Evolutionary conservation across 306 rosid species (phyloP), one percentile per base, ranked within the genome.

Genomic region (Quercus robur): DNA sequence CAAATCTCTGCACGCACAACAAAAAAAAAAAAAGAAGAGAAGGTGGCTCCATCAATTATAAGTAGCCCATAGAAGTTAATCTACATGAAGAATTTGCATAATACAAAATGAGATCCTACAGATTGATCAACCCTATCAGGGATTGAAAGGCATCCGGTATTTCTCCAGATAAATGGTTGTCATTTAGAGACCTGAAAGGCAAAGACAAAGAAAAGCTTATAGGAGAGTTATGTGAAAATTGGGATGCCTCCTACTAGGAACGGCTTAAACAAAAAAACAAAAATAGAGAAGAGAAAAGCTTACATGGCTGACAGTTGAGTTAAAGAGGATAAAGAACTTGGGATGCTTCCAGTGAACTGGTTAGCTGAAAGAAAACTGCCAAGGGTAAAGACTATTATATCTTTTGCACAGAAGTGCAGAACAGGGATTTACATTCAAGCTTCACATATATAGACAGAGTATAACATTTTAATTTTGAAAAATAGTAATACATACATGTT

Each of bases 351-450:
- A 18, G 81, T 82, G 77, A 94, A 85, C 79, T 88, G 89, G 79
- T 94, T 94, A 83, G 78, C 94, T 70, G 98, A 94, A 84, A 94
- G 98, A 88, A 94, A 94, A 75, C 98, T 94, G 94, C 64, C 74
- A 86, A 84, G 83, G 75, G 83, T 71, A 87, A 77, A 73, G 78
- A 74, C 75, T 77, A 83, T 77, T 78, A 86, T 75, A 74, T 75
- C 73, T 63, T 84, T 81, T 73, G 75, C 78, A 79, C 77, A 73
- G 82, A 68, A 72, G 61, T 25, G 55, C 80, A 63, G 70, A 85
- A 70, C 75, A 28, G 78, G 41, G 35, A 71, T 49, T 19, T 49
- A 46, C 63, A 71, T 14, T 44, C 13, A 4, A 18, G 25, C 28
- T 18, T 71, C 41, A 18, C 17, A 21, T 76, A 80, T 49, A 80